Conservation (phyloP, 2,329 filamentous ascomycete species). For the Apiospora rasikravindrae region DNA sequence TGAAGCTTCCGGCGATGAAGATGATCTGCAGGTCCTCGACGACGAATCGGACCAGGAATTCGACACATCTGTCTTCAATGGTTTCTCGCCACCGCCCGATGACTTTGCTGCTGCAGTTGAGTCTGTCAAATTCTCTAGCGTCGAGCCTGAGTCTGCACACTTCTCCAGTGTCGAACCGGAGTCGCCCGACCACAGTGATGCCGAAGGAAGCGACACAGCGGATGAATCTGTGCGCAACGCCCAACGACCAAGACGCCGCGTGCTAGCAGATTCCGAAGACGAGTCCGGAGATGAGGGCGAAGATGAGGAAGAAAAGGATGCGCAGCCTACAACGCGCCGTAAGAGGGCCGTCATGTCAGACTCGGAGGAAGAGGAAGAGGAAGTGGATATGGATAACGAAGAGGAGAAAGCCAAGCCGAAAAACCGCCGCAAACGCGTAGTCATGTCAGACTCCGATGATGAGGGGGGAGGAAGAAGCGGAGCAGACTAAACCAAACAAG, state of each 20-base stretch:
- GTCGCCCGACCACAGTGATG: constrained; percentile 17
- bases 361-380: constrained; percentile 11
- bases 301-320: not conserved
- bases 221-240: not conserved
- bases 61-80: constrained; percentile 25
- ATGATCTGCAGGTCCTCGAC: constrained; percentile 29
- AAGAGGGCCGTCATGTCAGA: constrained; percentile 14
- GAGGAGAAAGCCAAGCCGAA: not conserved
- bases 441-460: constrained; percentile 3
- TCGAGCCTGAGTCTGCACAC: constrained; percentile 18
- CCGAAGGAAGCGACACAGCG: not conserved
- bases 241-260: not conserved
- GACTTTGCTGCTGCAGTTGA: constrained; percentile 25
- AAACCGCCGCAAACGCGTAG: constrained; percentile 11
- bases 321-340: constrained; percentile 4
- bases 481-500: not conserved
- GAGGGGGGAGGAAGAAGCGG: not conserved
- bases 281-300: not conserved
- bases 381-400: not conserved
- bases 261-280: constrained; percentile 13
- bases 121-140: constrained; percentile 26
- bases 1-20: constrained; percentile 24
- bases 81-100: constrained; percentile 33
- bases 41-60: constrained; percentile 25
- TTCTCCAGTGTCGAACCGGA: constrained; percentile 25